Evolutionary conservation across 768 basidiomycete genomes (phyloP).

Genomic region (Phaeotremella skinneri): DNA sequence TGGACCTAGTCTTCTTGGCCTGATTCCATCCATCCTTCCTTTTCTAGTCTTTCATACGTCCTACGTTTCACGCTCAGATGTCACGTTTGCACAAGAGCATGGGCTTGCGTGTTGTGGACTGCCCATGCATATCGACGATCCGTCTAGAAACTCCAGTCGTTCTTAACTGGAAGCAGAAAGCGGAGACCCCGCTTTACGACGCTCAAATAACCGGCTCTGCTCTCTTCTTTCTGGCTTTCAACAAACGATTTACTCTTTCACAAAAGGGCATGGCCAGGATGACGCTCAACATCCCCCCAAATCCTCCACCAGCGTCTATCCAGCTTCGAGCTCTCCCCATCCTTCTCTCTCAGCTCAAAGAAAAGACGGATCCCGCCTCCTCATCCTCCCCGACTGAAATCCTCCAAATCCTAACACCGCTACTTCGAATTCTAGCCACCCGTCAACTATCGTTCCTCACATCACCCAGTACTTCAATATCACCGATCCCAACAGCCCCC

Average conservation of each 20-base stretch:
- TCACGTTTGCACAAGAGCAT: slow-evolving; percentile 16
- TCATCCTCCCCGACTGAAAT: not conserved
- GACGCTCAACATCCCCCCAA: slow-evolving; percentile 12
- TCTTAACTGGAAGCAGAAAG: not conserved
- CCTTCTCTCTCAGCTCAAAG: slow-evolving; percentile 21
- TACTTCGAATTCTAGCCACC: slow-evolving; percentile 18
- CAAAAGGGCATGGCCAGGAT: slow-evolving; percentile 1
- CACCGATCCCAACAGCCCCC: slow-evolving; percentile 10
- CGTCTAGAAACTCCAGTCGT: not conserved
- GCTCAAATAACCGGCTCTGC: not conserved
- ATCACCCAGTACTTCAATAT: slow-evolving; percentile 1
- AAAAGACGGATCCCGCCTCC: not conserved
- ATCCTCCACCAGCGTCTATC: slow-evolving; percentile 18
- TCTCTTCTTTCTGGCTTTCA: not conserved
- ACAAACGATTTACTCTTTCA: not conserved
- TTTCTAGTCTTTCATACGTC: not conserved
- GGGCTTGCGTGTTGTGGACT: not conserved
- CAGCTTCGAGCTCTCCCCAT: slow-evolving; percentile 20
- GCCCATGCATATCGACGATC: not conserved
- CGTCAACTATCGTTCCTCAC: slow-evolving; percentile 7
- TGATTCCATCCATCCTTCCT: not conserved
- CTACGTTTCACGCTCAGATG: slow-evolving; percentile 5
- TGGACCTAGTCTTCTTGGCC: not conserved
- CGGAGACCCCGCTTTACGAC: not conserved
- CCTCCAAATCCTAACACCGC: slow-evolving; percentile 10